Evolutionary conservation across 139 green algal genomes (phyloP), one percentile per base, ranked within the genome.

Genomic region (Gonium pectorale): DNA sequence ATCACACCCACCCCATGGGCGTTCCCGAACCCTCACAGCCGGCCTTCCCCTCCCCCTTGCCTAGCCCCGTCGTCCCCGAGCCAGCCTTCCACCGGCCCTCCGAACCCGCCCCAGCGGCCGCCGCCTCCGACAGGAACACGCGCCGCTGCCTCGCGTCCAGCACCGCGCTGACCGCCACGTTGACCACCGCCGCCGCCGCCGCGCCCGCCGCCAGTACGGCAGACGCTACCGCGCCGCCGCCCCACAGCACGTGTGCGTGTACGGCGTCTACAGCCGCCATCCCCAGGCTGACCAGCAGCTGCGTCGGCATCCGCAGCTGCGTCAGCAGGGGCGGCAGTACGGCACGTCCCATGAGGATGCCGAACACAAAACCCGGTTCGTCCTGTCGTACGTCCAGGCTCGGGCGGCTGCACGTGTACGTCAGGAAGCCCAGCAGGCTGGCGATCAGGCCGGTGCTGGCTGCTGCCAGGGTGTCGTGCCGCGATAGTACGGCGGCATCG

Each of bases 381-480:
- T 80, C 72, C 72, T 80, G 72, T 35, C 52, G 51, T 67, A 80
- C 51, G 41, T 80, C 51, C 52, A 80, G 52, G 9, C 52, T 35
- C 72, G 72, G 72, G 15, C 72, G 72, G 49, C 72, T 67, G 72
- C 72, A 67, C 7, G 72, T 80, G 72, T 80, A 80, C 51, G 72
- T 80, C 72, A 80, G 11, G 8, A 80, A 21, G 51, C 72, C 72
- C 33, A 80, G 52, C 72, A 80, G 22, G 52, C 51, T 67, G 44
- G 72, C 72, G 52, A 80, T 17, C 72, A 80, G 72, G 21, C 72
- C 72, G 17, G 24, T 68, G 35, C 72, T 54, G 5, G 33, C 72
- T 4, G 72, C 72, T 24, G 72, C 52, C 5, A 80, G 72, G 9
- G 72, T 80, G 72, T 80, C 72, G 72, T 80, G 67, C 72, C 51